Evolutionary conservation across 495 filamentous ascomycete species (phyloP), one percentile per base, ranked within the genome.

Genomic region (Hypoxylon fuscum): DNA sequence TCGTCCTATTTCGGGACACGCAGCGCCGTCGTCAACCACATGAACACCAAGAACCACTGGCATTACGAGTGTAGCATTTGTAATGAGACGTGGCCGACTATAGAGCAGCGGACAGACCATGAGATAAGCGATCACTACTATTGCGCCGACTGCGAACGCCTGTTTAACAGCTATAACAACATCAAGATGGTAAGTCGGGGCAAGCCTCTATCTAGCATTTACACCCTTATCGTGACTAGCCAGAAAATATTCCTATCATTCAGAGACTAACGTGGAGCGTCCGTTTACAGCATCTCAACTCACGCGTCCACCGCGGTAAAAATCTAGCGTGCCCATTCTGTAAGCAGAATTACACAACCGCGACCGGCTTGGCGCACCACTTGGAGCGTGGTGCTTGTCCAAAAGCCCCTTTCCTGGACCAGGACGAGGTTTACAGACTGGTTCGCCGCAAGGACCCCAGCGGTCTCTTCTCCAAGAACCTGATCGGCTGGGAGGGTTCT

Each of bases 281-380:
- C 0, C 22, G 9, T 14, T 1, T 8, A 2, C 22, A 76, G 73
- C 72, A 76, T 41, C 58, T 71, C 7, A 62, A 68, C 45, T 74
- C 72, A 1, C 45, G 62, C 10, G 44, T 8, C 35, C 74, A 77
- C 38, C 71, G 71, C 22, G 66, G 65, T 35, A 12, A 35, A 1
- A 14, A 49, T 11, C 52, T 74, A 3, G 7, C 14, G 23, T 78
- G 75, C 32, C 74, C 70, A 8, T 76, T 73, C 47, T 78, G 75
- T 64, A 27, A 40, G 15, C 31, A 22, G 0, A 3, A 9, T 11
- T 72, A 45, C 48, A 22, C 65, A 1, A 72, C 69, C 0, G 75
- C 74, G 0, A 70, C 72, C 1, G 72, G 74, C 11, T 47, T 77
- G 17, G 37, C 60, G 3, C 64, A 74, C 59, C 75, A 76, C 6